phyloP scores from a whole-genome alignment of 805 yeast genomes.

The Kuraishia hungarica region DNA sequence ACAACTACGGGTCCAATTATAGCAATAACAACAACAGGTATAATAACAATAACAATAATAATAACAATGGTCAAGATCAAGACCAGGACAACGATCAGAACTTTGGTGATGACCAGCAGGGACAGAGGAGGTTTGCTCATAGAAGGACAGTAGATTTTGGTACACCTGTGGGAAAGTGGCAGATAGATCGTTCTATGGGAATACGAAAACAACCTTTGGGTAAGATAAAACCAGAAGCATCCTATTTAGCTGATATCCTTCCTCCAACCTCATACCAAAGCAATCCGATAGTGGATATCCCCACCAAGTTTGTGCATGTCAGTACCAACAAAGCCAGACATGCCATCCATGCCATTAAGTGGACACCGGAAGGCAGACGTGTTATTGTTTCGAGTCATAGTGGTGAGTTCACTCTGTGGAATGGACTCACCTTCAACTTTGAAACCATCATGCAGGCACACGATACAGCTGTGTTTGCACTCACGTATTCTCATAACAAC shows the following conservation, averaged over 20 bases:
- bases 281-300: slow-evolving; percentile 51
- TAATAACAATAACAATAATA: too few species aligned
- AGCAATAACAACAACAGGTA: neutral
- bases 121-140: slow-evolving; percentile 42
- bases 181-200: slow-evolving; percentile 34
- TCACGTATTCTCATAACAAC: slow-evolving; percentile 79
- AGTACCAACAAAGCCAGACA: slow-evolving; percentile 88
- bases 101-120: slow-evolving; percentile 4
- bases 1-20: neutral
- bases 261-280: slow-evolving; percentile 56
- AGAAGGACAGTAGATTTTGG: slow-evolving; percentile 77
- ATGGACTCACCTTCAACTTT: slow-evolving; percentile 88
- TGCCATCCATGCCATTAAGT: slow-evolving; percentile 79
- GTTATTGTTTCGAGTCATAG: slow-evolving; percentile 82
- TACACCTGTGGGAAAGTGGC: slow-evolving; percentile 62
- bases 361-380: slow-evolving; percentile 97
- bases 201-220: slow-evolving; percentile 35
- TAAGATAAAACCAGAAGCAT: slow-evolving; percentile 56
- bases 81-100: slow-evolving; percentile 5
- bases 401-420: slow-evolving; percentile 97
- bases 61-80: slow-evolving; percentile 5
- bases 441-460: slow-evolving; percentile 99
- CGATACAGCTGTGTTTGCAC: slow-evolving; percentile 76
- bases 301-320: slow-evolving; percentile 81
- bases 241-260: slow-evolving; percentile 52